These are phyloP conservation scores for Yamadazyma akitaensis DNA, from an alignment of 805 yeast species.

Conservation along the genomic window DNA sequence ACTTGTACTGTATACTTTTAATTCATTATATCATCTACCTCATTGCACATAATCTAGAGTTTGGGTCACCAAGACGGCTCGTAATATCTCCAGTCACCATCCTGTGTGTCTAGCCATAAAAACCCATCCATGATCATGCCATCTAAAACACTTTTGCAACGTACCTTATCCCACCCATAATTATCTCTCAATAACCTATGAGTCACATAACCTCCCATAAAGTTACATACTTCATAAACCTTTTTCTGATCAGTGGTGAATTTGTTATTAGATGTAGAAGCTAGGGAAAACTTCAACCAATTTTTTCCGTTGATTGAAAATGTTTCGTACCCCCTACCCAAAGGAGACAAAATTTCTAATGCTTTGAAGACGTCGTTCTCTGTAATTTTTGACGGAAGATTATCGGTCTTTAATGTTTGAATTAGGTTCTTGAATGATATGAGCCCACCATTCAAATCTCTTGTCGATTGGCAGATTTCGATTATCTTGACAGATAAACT, in stretches of 20 bases:
- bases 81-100: conserved; percentile 16
- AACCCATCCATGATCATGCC: conserved; percentile 81
- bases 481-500: conserved; percentile 72
- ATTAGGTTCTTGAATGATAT: conserved; percentile 52
- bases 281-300: conserved; percentile 43
- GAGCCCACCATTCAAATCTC: conserved; percentile 79
- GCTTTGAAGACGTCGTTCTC: conserved; percentile 57
- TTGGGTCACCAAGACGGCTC: conserved; percentile 62
- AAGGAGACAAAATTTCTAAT: conserved; percentile 44
- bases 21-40: not conserved
- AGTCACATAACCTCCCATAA: conserved; percentile 70
- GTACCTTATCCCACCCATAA: conserved; percentile 63
- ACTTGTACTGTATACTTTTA: not conserved
- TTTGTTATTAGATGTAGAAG: conserved; percentile 22
- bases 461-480: conserved; percentile 68
- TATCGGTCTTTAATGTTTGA: conserved; percentile 19
- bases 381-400: conserved; percentile 28
- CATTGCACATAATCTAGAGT: not conserved
- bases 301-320: conserved; percentile 54
- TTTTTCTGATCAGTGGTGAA: conserved; percentile 59
- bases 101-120: conserved; percentile 71
- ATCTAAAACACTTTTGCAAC: conserved; percentile 63
- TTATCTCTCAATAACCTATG: conserved; percentile 65
- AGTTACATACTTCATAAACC: conserved; percentile 72
- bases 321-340: conserved; percentile 73